Base-by-base conservation (phyloP, 805 yeast species). In the Candida boleticola region DNA sequence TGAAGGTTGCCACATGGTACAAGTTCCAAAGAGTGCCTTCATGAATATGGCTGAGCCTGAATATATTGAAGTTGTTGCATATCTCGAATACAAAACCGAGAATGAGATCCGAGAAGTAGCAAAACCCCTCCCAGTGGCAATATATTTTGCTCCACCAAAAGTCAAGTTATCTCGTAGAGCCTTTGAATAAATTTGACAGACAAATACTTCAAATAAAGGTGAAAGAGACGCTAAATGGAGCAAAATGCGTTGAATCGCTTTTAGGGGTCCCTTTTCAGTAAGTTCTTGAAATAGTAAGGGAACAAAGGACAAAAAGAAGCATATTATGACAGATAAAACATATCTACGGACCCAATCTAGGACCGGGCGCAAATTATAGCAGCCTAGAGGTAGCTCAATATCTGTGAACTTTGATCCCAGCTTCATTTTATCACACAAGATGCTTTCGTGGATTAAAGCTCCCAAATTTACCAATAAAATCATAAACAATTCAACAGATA, bases 181-280 rank as follows among this genome's bases (percentile, higher is more conserved):
- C 52, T 80, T 79, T 3, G 97, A 86, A 60, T 92, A 92, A 6
- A 90, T 84, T 63, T 90, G 97, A 60, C 97, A 89, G 6, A 88
- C 96, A 65, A 92, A 89, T 5, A 92, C 97, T 60, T 92, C 98
- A 64, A 92, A 92, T 41, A 90, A 65, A 2, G 97, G 97, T 2
- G 97, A 85, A 45, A 90, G 62, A 0, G 97, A 89, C 25, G 79
- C 58, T 43, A 92, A 72, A 55, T 92, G 98, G 59, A 77, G 79
- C n/a, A 77, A 58, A 38, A 90, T 76, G 48, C 97, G 73, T 29
- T 76, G 69, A 2, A 76, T 52, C 0, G 97, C 92, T 50, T 83
- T 83, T 79, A 85, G 73, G 11, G 83, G 50, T 0, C 98, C 97
- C 53, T 89, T 80, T 59, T 92, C 98, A 10, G 89, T 76, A 34